Evolutionary conservation across 129 eudicot genomes (phyloP).

Genomic region (Gnaphalium uliginosum): DNA sequence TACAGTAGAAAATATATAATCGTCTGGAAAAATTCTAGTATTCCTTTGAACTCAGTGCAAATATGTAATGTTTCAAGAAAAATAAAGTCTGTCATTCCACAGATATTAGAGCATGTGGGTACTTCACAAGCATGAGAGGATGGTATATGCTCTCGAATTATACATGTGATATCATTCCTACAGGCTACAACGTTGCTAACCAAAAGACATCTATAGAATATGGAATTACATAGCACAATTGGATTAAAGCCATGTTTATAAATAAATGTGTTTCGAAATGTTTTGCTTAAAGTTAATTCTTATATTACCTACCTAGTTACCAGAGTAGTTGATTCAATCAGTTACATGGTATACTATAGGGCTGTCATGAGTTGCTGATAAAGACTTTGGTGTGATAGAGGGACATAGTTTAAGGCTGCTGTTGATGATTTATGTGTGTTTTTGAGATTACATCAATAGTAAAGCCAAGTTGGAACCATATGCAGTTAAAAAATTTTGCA

Average conservation of each 20-base stretch:
- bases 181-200: not conserved
- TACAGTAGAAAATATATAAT: not conserved
- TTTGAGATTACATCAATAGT: conserved; percentile 1
- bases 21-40: not conserved
- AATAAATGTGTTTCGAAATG: conserved; percentile 4
- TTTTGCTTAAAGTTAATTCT: not conserved
- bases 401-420: not conserved
- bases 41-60: conserved; percentile 1
- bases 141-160: conserved; percentile 15
- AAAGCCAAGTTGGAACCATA: not conserved
- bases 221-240: not conserved
- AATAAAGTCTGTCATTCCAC: not conserved
- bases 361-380: not conserved
- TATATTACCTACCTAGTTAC: not conserved
- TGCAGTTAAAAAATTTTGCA: not conserved
- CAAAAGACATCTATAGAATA: conserved; percentile 2
- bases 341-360: not conserved
- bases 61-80: not conserved
- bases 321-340: conserved; percentile 1
- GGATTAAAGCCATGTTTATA: not conserved
- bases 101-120: not conserved
- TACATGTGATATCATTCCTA: conserved; percentile 16
- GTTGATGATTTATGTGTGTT: conserved; percentile 1
- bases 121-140: conserved; percentile 9
- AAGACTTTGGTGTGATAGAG: not conserved